Base-by-base conservation (phyloP, 305 asterid genomes). In the Fraxinus platypoda region DNA sequence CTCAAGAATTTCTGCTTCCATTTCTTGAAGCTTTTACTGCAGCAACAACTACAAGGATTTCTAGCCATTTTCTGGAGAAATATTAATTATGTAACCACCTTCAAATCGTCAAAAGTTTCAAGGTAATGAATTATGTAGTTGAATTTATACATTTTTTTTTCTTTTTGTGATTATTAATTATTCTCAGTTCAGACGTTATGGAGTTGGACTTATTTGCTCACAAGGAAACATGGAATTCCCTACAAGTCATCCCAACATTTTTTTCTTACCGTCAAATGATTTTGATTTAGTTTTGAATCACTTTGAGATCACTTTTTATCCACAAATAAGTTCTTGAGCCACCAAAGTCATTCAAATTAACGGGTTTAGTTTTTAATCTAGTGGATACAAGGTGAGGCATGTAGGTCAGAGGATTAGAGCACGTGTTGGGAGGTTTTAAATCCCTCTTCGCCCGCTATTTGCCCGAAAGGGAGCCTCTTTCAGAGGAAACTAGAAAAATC, bases 201-300 rank as follows among this genome's bases (percentile, higher is more conserved):
- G 8, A 38, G 46, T 2, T 5, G 33, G 83, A 87, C 89, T 2
- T 13, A 85, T 85, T 83, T 78, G 83, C 81, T 86, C 88, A 33
- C 74, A 12, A 15, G 13, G 5, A 21, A 31, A 0, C 11, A 4
- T 46, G 8, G 49, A 28, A 76, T 9, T 12, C 81, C 85, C 78
- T 15, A 52, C 74, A 57, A 54, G 35, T 83, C 79, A 77, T 71
- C 34, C 28, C 79, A 75, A 38, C 17, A 38, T 38, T 38, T 38
- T 54, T 38, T 35, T 7, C 8, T 11, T 38, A 1, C 8, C 13
- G 13, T 38, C 13, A 38, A 38, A 38, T 8, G 46, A 2, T 38
- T 38, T 21, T 21, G 0, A 8, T 62, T 23, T 62, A 21, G 30
- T 62, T 62, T 62, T 19, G 15, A 62, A 62, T 57, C 23, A n/a